Conservation (phyloP, 805 yeast species). For the Pichia pseudocactophila region DNA sequence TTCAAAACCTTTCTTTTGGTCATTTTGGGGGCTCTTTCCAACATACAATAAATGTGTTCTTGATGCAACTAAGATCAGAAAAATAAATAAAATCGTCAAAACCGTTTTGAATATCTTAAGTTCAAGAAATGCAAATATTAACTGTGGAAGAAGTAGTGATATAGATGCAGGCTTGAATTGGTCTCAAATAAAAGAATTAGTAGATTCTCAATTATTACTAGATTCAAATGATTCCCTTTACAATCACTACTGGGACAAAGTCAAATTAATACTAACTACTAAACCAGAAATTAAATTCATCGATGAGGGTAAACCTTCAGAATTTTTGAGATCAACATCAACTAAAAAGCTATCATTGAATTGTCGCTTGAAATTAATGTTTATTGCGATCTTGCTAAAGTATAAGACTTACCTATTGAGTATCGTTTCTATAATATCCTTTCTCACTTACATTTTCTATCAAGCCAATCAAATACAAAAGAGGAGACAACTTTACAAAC, state of each 20-base stretch:
- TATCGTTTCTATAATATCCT: conserved; percentile 1
- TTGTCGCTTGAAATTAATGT: conserved; percentile 21
- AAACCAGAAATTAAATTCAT: conserved; percentile 5
- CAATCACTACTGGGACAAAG: conserved; percentile 23
- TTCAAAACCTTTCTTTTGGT: conserved; percentile 43
- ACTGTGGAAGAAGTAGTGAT: conserved; percentile 27
- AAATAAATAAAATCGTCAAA: conserved; percentile 56
- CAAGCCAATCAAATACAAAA: conserved; percentile 31
- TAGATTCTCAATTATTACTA: conserved; percentile 41
- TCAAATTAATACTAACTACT: conserved; percentile 5
- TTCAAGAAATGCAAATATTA: conserved; percentile 55
- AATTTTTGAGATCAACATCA: conserved; percentile 21
- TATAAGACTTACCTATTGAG: conserved; percentile 19
- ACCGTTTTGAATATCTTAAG: conserved; percentile 60
- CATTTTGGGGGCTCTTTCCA: conserved; percentile 48
- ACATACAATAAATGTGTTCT: conserved; percentile 60
- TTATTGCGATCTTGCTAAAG: conserved; percentile 16
- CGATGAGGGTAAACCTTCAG: not conserved
- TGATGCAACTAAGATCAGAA: conserved; percentile 66
- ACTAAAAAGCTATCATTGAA: conserved; percentile 21
- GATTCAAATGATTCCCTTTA: conserved; percentile 15
- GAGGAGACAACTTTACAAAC: conserved; percentile 35
- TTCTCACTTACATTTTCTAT: conserved; percentile 19
- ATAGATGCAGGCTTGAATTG: conserved; percentile 38
- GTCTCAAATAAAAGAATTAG: conserved; percentile 50